Evolutionary conservation across 1,139 yeast species (phyloP).

Genomic region (Pichia terricola): DNA sequence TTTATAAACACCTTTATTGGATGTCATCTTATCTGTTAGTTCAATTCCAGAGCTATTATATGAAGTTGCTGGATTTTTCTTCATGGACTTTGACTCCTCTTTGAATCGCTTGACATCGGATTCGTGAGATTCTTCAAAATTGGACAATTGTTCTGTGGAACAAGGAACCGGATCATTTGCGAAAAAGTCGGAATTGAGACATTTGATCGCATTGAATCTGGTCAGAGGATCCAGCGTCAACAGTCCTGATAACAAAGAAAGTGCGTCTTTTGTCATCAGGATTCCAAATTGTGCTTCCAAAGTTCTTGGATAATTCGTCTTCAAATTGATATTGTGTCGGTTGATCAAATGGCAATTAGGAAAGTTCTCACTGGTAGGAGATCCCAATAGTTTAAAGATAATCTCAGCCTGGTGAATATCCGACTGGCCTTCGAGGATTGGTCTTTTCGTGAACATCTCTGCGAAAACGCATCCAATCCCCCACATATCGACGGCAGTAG

Average conservation of each 20-base stretch:
- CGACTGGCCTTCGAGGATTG: conserved; percentile 76
- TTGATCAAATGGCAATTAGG: conserved; percentile 59
- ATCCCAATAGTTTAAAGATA: conserved; percentile 73
- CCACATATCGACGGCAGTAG: conserved; percentile 96
- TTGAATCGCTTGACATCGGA: conserved; percentile 63
- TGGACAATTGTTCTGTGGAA: conserved; percentile 46
- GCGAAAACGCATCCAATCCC: conserved; percentile 96
- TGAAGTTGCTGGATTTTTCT: not conserved
- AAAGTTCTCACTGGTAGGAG: conserved; percentile 61
- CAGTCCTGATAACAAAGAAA: conserved; percentile 40
- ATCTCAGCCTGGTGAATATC: conserved; percentile 87
- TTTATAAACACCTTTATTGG: too few relatives aligned
- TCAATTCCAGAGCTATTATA: too few relatives aligned
- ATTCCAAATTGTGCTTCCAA: conserved; percentile 40
- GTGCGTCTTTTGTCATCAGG: conserved; percentile 24
- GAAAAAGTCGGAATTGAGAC: conserved; percentile 65
- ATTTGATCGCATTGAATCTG: conserved; percentile 72
- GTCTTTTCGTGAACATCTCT: conserved; percentile 72
- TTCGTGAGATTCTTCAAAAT: conserved; percentile 82
- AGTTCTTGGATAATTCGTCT: conserved; percentile 38
- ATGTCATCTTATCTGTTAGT: too few relatives aligned
- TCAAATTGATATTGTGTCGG: conserved; percentile 33
- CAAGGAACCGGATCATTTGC: conserved; percentile 54
- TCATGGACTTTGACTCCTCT: conserved; percentile 23
- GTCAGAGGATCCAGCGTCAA: conserved; percentile 58